Conservation (phyloP, 352 stramenopile species). For the Phytopythium helicoides region DNA sequence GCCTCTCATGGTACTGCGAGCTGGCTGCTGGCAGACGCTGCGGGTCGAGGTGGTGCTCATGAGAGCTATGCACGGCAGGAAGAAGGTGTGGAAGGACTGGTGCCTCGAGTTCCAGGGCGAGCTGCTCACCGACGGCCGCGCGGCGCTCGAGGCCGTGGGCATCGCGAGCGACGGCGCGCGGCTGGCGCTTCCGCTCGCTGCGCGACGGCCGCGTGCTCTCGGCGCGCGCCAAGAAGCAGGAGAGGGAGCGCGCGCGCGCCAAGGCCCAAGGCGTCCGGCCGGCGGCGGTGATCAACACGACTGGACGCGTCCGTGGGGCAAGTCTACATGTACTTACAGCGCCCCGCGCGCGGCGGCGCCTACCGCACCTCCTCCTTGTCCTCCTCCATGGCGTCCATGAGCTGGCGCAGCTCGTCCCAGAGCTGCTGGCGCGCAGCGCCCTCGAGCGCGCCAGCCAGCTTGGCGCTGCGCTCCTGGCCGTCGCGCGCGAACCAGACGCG, state of each 20-base stretch:
- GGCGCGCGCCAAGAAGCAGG: not conserved
- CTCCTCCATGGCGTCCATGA: slow-evolving; percentile 78
- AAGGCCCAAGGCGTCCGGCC: not conserved
- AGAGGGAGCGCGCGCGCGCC: not conserved
- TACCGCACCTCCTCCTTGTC: slow-evolving; percentile 74
- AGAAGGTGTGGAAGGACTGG: slow-evolving; percentile 20
- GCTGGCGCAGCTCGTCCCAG: slow-evolving; percentile 65
- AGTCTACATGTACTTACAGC: not conserved
- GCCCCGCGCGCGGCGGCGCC: not conserved
- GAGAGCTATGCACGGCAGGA: slow-evolving; percentile 6
- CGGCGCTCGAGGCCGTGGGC: slow-evolving; percentile 8
- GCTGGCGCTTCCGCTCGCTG: slow-evolving; percentile 8
- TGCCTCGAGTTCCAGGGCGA: slow-evolving; percentile 7
- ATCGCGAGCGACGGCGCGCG: slow-evolving; percentile 11
- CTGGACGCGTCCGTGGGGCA: not conserved
- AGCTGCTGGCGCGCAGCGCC: slow-evolving; percentile 77
- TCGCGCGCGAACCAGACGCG: slow-evolving; percentile 90
- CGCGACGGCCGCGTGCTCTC: slow-evolving; percentile 1
- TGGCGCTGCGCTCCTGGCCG: slow-evolving; percentile 78
- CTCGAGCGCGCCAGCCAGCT: slow-evolving; percentile 87
- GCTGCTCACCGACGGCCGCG: slow-evolving; percentile 10
- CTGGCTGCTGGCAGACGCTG: not conserved
- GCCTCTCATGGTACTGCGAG: slow-evolving; percentile 1
- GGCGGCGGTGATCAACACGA: not conserved
- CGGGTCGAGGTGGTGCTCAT: too few relatives aligned